Conservation (phyloP, 768 basidiomycete genomes). For the Leccinum pellstonianum region DNA sequence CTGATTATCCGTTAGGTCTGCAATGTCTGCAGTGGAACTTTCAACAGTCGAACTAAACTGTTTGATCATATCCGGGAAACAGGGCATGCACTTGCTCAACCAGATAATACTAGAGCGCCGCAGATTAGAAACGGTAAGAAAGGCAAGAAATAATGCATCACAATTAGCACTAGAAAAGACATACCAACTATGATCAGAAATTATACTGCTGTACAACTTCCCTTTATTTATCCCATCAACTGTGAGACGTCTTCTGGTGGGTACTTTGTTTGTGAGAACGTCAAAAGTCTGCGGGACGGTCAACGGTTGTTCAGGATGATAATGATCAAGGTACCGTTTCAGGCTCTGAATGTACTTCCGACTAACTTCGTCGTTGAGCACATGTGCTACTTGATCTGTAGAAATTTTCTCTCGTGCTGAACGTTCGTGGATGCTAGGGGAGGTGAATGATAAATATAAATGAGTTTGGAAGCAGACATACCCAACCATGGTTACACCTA, state of each 20-base stretch:
- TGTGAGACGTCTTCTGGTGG: conserved; percentile 91
- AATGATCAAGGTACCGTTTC: conserved; percentile 64
- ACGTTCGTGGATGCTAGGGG: conserved; percentile 87
- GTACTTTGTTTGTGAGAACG: conserved; percentile 95
- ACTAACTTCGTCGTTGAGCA: conserved; percentile 97
- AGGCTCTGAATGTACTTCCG: conserved; percentile 98
- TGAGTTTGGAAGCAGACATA: conserved; percentile 37
- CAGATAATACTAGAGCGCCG: conserved; percentile 25
- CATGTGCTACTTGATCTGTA: conserved; percentile 95
- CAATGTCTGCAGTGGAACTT: conserved; percentile 64
- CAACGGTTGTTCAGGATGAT: not conserved
- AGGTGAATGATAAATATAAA: not conserved
- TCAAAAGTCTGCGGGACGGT: conserved; percentile 64
- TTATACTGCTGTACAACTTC: not conserved
- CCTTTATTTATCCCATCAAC: conserved; percentile 69
- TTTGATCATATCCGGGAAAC: conserved; percentile 70
- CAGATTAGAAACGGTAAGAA: conserved; percentile 38
- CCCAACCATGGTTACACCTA: conserved; percentile 99
- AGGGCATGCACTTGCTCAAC: conserved; percentile 62
- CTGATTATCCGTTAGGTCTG: conserved; percentile 42
- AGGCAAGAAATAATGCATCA: conserved; percentile 19
- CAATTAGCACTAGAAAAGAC: conserved; percentile 6
- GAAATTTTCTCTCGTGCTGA: conserved; percentile 98
- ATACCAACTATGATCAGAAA: conserved; percentile 8
- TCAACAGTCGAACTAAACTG: conserved; percentile 68